Evolutionary conservation across 1,284 basidiomycete genomes (phyloP).

Genomic region (Pyrrhoderma lamaoense): DNA sequence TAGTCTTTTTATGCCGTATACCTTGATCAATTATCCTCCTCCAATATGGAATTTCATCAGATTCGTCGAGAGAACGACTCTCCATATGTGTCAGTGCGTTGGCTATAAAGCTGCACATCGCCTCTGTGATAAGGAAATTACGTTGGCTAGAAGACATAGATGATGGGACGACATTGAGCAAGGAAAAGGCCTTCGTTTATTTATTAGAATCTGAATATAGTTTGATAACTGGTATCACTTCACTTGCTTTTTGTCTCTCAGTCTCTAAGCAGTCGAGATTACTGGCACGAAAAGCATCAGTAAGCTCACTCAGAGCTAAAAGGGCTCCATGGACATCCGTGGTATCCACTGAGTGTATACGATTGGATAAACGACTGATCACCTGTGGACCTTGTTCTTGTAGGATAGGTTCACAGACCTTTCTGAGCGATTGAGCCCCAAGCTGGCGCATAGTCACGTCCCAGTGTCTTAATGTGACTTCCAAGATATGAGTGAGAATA

Average conservation of each 20-base stretch:
- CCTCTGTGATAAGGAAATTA: constrained; percentile 67
- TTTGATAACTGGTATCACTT: not conserved
- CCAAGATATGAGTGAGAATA: constrained; percentile 71
- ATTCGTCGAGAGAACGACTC: constrained; percentile 31
- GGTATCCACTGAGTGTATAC: constrained; percentile 61
- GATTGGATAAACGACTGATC: constrained; percentile 52
- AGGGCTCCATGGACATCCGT: constrained; percentile 80
- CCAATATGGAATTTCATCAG: constrained; percentile 52
- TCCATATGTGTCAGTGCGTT: constrained; percentile 54
- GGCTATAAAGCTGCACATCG: constrained; percentile 70
- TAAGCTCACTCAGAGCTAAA: constrained; percentile 66
- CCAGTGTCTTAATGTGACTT: constrained; percentile 84
- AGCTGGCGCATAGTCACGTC: constrained; percentile 75
- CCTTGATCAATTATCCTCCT: constrained; percentile 62
- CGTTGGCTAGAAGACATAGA: constrained; percentile 57
- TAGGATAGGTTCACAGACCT: constrained; percentile 61
- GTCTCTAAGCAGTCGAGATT: constrained; percentile 3
- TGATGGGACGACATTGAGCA: constrained; percentile 38
- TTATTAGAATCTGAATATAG: constrained; percentile 20
- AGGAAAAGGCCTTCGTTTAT: constrained; percentile 55
- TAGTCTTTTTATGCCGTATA: constrained; percentile 56
- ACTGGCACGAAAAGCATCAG: constrained; percentile 31
- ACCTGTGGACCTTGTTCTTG: constrained; percentile 43
- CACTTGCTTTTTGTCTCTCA: constrained; percentile 6
- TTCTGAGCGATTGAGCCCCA: constrained; percentile 71